Conservation (phyloP, 1,284 basidiomycete genomes). For the Rhodotorula sp. region DNA sequence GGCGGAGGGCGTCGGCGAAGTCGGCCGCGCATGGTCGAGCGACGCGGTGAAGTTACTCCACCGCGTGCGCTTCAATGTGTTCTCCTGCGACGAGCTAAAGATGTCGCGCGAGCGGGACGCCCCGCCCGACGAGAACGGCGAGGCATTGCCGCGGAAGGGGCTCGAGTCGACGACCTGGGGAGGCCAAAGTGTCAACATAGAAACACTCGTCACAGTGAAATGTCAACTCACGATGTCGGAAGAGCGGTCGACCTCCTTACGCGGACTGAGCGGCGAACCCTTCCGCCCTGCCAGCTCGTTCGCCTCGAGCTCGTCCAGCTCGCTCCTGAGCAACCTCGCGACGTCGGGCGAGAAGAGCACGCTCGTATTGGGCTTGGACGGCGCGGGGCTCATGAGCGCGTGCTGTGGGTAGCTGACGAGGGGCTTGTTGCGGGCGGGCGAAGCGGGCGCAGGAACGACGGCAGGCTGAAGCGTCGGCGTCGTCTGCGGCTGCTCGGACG, state of each 20-base stretch:
- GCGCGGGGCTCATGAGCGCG: constrained; percentile 29
- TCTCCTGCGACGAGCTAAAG: constrained; percentile 11
- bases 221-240: constrained; percentile 23
- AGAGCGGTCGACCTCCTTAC: constrained; percentile 12
- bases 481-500: constrained; percentile 5
- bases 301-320: constrained; percentile 39
- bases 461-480: background rate
- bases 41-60: constrained; percentile 17
- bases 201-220: too few relatives aligned
- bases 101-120: constrained; percentile 29
- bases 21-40: background rate
- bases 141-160: constrained; percentile 17
- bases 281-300: constrained; percentile 15
- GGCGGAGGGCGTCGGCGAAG: constrained; percentile 36
- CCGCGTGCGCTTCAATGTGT: constrained; percentile 24
- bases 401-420: constrained; percentile 12
- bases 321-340: constrained; percentile 34
- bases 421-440: constrained; percentile 15
- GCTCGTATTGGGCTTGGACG: constrained; percentile 24
- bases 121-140: constrained; percentile 15
- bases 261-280: constrained; percentile 10
- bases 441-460: constrained; percentile 1
- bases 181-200: background rate
- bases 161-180: constrained; percentile 26
- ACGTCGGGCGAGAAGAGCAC: constrained; percentile 38